Evolutionary conservation across 805 yeast genomes (phyloP), one percentile per base, ranked within the genome.

Genomic region (Suhomyces sp.): DNA sequence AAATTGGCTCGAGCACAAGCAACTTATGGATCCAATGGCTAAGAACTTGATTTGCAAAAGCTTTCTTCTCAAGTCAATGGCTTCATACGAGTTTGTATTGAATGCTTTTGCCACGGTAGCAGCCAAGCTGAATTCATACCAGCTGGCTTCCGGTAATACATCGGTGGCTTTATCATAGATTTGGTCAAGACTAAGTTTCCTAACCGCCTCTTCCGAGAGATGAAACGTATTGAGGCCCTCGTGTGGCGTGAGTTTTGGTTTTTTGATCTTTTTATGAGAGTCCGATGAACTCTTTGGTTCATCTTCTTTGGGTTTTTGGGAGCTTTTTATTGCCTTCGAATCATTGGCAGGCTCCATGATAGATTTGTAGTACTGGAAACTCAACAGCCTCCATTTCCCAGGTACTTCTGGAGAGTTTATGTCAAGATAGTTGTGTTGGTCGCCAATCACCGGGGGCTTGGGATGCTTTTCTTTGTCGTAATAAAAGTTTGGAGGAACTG

Each of bases 101-200:
- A 88, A 90, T 0, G 96, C 83, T 66, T 89, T 90, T 0, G 91
- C 89, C 27, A 81, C 73, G 5, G 84, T 70, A 0, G 86, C 85
- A 43, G 78, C 79, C 37, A 85, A 66, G 1, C 85, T 79, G 59
- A 85, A 89, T 33, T 81, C 84, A 52, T 77, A 76, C 83, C 88
- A 83, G 35, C 69, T 74, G n/a, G 83, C 83, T 31, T 76, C 63
- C 3, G 97, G 96, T 17, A 87, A 65, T 9, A 67, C 67, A 35
- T 73, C 79, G 55, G 72, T 62, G 3, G 87, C 91, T 52, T 75
- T 80, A 49, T 85, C 88, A 60, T 75, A 84, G 17, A 87, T 76
- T 60, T 87, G 87, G 55, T 84, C 85, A 21, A 81, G 65, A 0
- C 86, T 69, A 19, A 79, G 62, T 49, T 79, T 79, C 19, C 77